These are phyloP conservation scores for Penicillium sp. DNA, from an alignment of 2,329 filamentous ascomycete species.

Conservation along the genomic window DNA sequence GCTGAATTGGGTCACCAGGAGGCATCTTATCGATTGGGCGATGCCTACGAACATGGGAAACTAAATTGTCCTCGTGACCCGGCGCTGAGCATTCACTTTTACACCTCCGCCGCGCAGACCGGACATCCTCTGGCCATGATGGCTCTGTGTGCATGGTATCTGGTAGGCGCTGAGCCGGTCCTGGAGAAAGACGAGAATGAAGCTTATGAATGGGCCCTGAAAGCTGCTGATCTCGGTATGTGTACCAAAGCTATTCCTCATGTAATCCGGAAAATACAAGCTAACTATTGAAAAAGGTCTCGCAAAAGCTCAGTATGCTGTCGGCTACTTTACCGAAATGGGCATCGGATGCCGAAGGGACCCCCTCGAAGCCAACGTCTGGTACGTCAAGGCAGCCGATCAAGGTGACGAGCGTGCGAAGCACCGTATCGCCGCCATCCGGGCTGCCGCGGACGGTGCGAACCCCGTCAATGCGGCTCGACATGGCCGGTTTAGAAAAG, in stretches of 20 bases:
- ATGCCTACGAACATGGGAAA: constrained; percentile 92
- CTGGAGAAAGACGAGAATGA: constrained; percentile 94
- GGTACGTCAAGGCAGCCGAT: constrained; percentile 96
- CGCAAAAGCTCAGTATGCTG: constrained; percentile 82
- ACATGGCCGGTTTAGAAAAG: constrained; percentile 17
- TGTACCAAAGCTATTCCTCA: constrained; percentile 19
- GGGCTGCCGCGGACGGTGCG: constrained; percentile 71
- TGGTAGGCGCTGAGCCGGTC: constrained; percentile 90
- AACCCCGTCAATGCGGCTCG: constrained; percentile 36
- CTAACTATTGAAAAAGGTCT: constrained; percentile 38
- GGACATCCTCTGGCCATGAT: constrained; percentile 92
- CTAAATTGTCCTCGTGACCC: constrained; percentile 88
- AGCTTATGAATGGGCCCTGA: constrained; percentile 93
- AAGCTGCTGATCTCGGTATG: constrained; percentile 83
- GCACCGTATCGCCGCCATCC: constrained; percentile 83
- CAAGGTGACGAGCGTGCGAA: constrained; percentile 88
- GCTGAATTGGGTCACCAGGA: constrained; percentile 89
- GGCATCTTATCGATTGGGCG: constrained; percentile 86
- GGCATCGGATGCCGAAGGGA: constrained; percentile 94
- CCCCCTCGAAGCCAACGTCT: constrained; percentile 94
- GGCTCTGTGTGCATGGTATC: constrained; percentile 98
- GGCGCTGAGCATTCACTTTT: constrained; percentile 94
- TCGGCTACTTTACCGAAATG: constrained; percentile 98
- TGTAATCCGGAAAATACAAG: neutral
- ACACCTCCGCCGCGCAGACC: constrained; percentile 85